phyloP scores from a whole-genome alignment of 306 rosid species.

The Corylus heterophylla region DNA sequence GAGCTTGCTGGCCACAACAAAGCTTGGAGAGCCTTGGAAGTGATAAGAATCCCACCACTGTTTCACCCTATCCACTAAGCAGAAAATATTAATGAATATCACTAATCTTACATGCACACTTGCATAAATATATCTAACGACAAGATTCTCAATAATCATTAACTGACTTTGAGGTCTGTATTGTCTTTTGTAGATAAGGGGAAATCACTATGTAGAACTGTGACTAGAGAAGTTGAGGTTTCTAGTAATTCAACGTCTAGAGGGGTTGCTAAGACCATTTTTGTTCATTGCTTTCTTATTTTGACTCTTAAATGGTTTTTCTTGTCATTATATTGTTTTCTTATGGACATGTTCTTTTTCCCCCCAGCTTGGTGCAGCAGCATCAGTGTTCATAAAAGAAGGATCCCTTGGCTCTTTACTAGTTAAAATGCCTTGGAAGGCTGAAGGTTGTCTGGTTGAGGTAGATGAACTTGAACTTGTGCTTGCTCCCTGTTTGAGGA shows the following conservation, averaged over 20 bases:
- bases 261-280: not conserved
- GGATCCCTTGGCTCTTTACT: constrained; percentile 81
- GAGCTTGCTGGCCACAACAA: too few species aligned
- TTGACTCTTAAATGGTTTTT: constrained; percentile 1
- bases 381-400: constrained; percentile 66
- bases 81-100: not conserved
- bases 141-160: not conserved
- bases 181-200: not conserved
- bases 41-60: too few species aligned
- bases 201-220: not conserved
- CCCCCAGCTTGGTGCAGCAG: constrained; percentile 53
- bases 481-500: constrained; percentile 53
- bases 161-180: not conserved
- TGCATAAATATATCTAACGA: not conserved
- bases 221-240: not conserved
- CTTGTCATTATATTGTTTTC: constrained; percentile 10
- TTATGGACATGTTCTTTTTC: constrained; percentile 18
- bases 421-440: constrained; percentile 90
- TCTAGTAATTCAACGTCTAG: not conserved
- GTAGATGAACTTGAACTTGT: constrained; percentile 86
- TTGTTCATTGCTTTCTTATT: not conserved
- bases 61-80: too few species aligned
- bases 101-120: not conserved
- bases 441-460: constrained; percentile 80
- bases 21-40: too few species aligned